Conservation (phyloP, 345 rosid genomes). For the Cardamine chenopodiifolia region DNA sequence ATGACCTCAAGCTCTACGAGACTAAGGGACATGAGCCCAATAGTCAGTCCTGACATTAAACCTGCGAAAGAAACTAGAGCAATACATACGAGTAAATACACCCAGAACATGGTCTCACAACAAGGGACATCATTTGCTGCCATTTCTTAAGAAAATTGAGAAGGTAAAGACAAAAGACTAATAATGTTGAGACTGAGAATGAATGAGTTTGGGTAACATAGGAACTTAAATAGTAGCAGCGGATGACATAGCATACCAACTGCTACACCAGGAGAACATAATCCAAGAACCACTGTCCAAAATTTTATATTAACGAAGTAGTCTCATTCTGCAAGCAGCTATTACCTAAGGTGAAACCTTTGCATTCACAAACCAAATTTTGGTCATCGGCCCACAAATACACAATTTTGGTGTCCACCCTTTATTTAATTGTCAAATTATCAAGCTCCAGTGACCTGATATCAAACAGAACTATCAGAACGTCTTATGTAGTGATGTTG, state of each 20-base stretch:
- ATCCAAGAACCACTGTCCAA: constrained; percentile 41
- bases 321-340: constrained; percentile 2
- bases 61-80: constrained; percentile 77
- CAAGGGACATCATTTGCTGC: constrained; percentile 93
- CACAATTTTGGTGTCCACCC: background rate
- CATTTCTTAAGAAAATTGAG: constrained; percentile 42
- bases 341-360: background rate
- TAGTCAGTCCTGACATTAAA: constrained; percentile 87
- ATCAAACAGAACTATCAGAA: background rate
- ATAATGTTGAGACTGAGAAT: constrained; percentile 26
- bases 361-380: background rate
- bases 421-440: too few relatives aligned
- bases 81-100: constrained; percentile 55
- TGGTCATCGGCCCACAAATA: background rate
- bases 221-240: constrained; percentile 24
- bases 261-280: constrained; percentile 39
- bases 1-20: constrained; percentile 85
- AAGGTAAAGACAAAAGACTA: background rate
- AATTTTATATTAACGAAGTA: background rate
- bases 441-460: too few relatives aligned
- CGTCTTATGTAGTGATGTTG: constrained; percentile 17
- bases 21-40: constrained; percentile 94
- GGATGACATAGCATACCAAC: constrained; percentile 40
- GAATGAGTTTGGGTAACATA: constrained; percentile 17
- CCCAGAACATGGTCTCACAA: constrained; percentile 86